Conservation (phyloP, 345 rosid species). For the Eutrema heterophyllum region DNA sequence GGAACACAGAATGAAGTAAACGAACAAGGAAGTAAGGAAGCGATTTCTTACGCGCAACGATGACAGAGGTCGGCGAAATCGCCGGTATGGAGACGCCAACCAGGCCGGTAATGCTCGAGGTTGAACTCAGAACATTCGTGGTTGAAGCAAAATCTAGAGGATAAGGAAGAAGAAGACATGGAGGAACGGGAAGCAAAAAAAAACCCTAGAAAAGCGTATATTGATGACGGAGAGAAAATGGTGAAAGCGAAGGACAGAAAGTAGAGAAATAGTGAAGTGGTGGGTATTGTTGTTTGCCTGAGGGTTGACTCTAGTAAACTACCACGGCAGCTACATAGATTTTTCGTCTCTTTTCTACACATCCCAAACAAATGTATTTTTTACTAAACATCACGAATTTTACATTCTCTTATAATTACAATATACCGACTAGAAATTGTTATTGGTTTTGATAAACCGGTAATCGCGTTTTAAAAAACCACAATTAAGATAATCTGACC, state of each 20-base stretch:
- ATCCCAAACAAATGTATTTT: too few species aligned
- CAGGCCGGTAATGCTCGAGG: slow-evolving; percentile 56
- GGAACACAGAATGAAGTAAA: slow-evolving; percentile 2
- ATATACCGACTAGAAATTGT: too few species aligned
- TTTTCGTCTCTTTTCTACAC: too few species aligned
- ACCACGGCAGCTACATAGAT: too few species aligned
- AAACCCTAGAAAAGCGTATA: slow-evolving; percentile 28
- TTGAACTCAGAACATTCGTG: slow-evolving; percentile 56
- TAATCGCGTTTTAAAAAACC: too few species aligned
- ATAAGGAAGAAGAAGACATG: slow-evolving; percentile 36
- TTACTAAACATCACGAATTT: too few species aligned
- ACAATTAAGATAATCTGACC: too few species aligned
- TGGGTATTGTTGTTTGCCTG: slow-evolving; percentile 10
- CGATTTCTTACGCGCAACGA: slow-evolving; percentile 79
- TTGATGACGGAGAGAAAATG: not conserved
- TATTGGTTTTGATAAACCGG: too few species aligned
- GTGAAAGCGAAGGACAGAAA: slow-evolving; percentile 5
- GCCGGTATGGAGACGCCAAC: slow-evolving; percentile 84
- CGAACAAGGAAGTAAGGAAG: not conserved
- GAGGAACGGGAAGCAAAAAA: slow-evolving; percentile 11
- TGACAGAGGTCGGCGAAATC: slow-evolving; percentile 89
- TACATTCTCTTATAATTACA: too few species aligned
- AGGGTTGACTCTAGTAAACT: too few species aligned
- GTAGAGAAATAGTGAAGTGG: slow-evolving; percentile 11
- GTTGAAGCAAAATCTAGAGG: slow-evolving; percentile 66